Evolutionary conservation across 257 asterid species (phyloP), one percentile per base, ranked within the genome.

Genomic region (Handroanthus guayacan): DNA sequence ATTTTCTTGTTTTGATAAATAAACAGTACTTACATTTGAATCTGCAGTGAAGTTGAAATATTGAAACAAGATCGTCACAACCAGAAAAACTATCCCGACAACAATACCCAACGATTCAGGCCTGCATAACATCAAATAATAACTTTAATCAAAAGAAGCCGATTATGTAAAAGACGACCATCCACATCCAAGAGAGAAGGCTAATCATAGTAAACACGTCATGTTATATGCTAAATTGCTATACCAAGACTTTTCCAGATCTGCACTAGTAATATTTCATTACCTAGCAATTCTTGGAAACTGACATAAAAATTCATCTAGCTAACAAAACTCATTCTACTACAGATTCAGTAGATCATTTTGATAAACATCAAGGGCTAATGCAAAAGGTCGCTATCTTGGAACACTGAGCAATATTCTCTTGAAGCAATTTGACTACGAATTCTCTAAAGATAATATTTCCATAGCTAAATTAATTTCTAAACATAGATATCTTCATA

Each of bases 51-150:
- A 86, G 86, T 90, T 89, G 69, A 86, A 86, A 61, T 83, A 79
- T 39, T 90, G 97, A 81, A 94, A 94, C 84, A 94, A 84, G 79
- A 92, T 94, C 31, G 92, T 84, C 76, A 91, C 86, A 8, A 90
- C 97, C 54, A 94, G 90, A 79, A 92, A 94, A 58, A 94, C 91
- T 41, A 84, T 84, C 74, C 94, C 97, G 66, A 92, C 90, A 25
- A 90, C 94, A 66, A 94, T 91, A 34, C 99, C 99, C 89, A 94
- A 78, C 1, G 99, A 92, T 76, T 94, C 98, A 45, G 99, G 99
- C 86, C 99, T 94, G 98, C 85, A 78, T 31, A 77, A 67, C 47
- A 61, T 36, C 2, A 78, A 58, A 69, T 17, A 62, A 74, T 20
- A 8, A 80, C 13, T 34, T 61, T 69, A 64, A 71, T 73, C 47